phyloP scores from a whole-genome alignment of 352 stramenopile species.

The Globisporangium yorkense region DNA sequence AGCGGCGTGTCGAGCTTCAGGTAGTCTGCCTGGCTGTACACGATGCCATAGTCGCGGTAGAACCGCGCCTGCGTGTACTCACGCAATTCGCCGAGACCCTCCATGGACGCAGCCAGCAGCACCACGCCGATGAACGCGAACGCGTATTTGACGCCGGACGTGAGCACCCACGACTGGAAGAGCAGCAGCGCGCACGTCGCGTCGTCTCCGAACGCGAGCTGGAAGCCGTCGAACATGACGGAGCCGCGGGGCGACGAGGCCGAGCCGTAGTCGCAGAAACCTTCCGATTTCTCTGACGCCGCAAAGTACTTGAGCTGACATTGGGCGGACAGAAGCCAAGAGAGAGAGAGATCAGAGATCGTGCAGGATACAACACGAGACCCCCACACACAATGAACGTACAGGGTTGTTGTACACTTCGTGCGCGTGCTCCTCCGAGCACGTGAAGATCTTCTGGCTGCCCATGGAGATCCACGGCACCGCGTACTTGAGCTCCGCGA shows the following conservation, averaged over 20 bases:
- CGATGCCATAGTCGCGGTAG: conserved; percentile 44
- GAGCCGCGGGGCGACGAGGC: conserved; percentile 35
- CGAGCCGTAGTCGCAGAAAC: conserved; percentile 52
- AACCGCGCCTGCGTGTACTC: conserved; percentile 39
- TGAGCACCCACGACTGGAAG: conserved; percentile 77
- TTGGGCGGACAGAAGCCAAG: neutral
- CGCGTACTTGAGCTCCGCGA: conserved; percentile 52
- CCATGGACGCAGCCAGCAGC: conserved; percentile 57
- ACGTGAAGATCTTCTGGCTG: conserved; percentile 72
- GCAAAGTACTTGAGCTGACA: conserved; percentile 28
- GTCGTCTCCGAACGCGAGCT: conserved; percentile 55
- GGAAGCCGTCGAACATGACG: conserved; percentile 84
- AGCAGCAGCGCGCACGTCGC: conserved; percentile 64
- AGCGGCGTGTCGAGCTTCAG: conserved; percentile 35
- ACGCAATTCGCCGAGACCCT: conserved; percentile 54
- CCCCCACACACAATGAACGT: neutral
- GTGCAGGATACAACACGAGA: neutral
- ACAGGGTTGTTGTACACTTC: conserved; percentile 46
- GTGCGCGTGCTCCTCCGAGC: conserved; percentile 51
- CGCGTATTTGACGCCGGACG: conserved; percentile 59
- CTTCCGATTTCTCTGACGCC: conserved; percentile 18
- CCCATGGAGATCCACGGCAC: conserved; percentile 73
- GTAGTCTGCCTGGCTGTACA: conserved; percentile 58
- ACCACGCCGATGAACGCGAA: conserved; percentile 73
- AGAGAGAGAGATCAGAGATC: neutral